Evolutionary conservation across 306 rosid species (phyloP).

Genomic region (Medicago ruthenica): DNA sequence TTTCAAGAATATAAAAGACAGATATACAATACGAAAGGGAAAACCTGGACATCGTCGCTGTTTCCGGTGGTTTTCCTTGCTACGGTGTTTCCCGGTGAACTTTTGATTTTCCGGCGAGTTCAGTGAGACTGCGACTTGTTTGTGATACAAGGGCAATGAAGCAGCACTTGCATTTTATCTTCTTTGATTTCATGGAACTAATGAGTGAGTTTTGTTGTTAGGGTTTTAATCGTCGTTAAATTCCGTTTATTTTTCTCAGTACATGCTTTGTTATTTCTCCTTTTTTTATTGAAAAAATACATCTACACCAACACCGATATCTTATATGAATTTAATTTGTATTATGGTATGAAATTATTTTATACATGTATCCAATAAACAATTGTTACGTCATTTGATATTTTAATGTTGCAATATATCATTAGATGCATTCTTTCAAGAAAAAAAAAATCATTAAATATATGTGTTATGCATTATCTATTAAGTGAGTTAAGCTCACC

Average conservation of each 20-base stretch:
- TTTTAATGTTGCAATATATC: too few species aligned
- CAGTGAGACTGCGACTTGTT: not conserved
- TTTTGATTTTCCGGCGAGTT: not conserved
- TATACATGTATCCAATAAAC: too few species aligned
- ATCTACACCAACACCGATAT: too few species aligned
- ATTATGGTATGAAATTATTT: too few species aligned
- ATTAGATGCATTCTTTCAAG: too few species aligned
- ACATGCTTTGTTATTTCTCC: not conserved
- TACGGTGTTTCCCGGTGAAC: not conserved
- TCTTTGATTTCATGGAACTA: not conserved
- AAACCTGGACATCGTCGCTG: not conserved
- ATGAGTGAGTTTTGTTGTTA: not conserved
- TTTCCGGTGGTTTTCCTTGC: not conserved
- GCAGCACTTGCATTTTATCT: not conserved
- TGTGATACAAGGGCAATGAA: not conserved
- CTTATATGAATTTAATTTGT: too few species aligned
- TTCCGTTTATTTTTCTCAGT: not conserved
- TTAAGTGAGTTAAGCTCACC: too few species aligned
- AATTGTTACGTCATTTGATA: too few species aligned
- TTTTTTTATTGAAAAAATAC: too few species aligned
- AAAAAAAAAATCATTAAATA: too few species aligned
- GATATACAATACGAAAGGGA: not conserved
- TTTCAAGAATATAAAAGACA: not conserved
- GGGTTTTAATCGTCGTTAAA: slow-evolving; percentile 15
- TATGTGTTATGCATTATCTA: too few species aligned